phyloP scores from a whole-genome alignment of 768 basidiomycete genomes.

The Kwoniella shandongensis region DNA sequence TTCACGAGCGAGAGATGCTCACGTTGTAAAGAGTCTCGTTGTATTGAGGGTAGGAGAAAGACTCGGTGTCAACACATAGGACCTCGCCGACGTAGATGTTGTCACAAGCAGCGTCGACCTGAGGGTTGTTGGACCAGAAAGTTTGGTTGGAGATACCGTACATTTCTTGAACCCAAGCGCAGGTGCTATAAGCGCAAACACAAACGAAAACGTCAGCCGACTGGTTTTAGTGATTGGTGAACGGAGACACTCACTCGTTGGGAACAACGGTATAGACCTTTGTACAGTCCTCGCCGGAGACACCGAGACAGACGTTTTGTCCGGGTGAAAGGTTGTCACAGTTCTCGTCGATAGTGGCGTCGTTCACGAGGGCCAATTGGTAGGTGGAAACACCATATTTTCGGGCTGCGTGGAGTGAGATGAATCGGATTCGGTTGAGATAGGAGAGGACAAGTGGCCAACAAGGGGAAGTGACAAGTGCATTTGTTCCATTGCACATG shows the following conservation, averaged over 20 bases:
- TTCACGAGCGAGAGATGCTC: constrained; percentile 6
- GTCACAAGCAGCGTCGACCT: constrained; percentile 58
- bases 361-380: constrained; percentile 70
- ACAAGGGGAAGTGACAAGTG: no score
- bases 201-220: background rate
- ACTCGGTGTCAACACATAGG: constrained; percentile 58
- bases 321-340: constrained; percentile 66
- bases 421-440: no score
- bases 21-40: constrained; percentile 45
- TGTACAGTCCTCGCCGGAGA: constrained; percentile 63
- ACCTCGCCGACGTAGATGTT: constrained; percentile 80
- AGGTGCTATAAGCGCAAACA: constrained; percentile 57
- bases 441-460: no score
- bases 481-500: no score
- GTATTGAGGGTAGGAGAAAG: constrained; percentile 57
- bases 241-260: constrained; percentile 56
- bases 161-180: constrained; percentile 58
- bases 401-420: constrained; percentile 26
- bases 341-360: constrained; percentile 56
- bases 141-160: constrained; percentile 60
- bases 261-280: constrained; percentile 62
- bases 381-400: constrained; percentile 59
- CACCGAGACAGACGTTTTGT: constrained; percentile 67
- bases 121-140: constrained; percentile 71
- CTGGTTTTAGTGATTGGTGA: no score